Base-by-base conservation (phyloP, 805 yeast species). In the Metschnikowia kofuensis region DNA sequence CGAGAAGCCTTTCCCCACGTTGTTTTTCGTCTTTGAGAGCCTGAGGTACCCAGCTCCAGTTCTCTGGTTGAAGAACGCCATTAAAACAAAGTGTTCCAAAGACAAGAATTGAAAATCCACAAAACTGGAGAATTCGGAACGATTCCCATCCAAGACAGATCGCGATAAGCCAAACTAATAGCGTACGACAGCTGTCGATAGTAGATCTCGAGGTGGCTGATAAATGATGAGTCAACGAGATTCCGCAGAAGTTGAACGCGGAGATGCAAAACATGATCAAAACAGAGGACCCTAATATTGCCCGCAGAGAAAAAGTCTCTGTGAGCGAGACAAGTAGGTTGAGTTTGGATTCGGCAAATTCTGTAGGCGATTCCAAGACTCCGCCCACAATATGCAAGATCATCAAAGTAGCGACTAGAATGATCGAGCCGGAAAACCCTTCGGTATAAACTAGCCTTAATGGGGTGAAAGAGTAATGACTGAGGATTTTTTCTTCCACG, bases 171-270 rank as follows among this genome's bases (percentile, higher is more conserved):
- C 95, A 87, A 14, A 87, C 91, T 28, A 85, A 65, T 26, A 86
- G 66, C 0, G 94, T 87, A 54, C 95, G 75, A 50, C 87, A 83
- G 0, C 90, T 83, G 60, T 87, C 95, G 44, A 87, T 78, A 1
- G 94, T 87, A 21, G 89, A 82, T 60, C 94, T 74, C 1, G 91
- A 76, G 1, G 95, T 87, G 32, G 95, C 94, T 45, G 86, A 82
- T 42, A 87, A 61, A 40, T 68, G 67, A 43, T 78, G 74, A 2
- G 95, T 87, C 35, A 87, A 68, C 8, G 88, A 76, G 36, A 86
- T 76, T 2, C 95, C 95, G 57, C 83, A 82, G 63, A 75, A 83
- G 65, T 87, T 87, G 76, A 87, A 87, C 6, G 76, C 58, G 1
- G 89, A 80, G 52, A 87, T 87, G 8, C 87, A 84, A 2, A 83